phyloP scores from a whole-genome alignment of 2,329 filamentous ascomycete species.

The Macrophomina phaseolina region DNA sequence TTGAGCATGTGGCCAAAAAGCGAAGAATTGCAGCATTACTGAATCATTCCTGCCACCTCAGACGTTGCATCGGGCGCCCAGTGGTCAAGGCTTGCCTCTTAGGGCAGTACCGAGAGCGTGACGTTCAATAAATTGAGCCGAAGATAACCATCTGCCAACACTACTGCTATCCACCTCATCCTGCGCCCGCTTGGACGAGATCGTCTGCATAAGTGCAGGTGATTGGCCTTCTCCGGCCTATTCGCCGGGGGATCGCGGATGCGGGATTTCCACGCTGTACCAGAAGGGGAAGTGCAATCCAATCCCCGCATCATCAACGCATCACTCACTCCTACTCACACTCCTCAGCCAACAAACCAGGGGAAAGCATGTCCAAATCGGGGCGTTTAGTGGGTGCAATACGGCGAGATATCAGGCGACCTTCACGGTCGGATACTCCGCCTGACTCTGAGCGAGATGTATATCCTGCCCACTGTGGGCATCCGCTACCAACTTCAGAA shows the following conservation, averaged over 20 bases:
- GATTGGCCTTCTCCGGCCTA: background rate
- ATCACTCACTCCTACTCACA: background rate
- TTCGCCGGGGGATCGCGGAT: background rate
- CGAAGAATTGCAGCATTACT: background rate
- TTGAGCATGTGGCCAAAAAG: background rate
- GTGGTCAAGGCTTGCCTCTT: background rate
- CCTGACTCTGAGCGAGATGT: background rate
- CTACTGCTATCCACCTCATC: background rate
- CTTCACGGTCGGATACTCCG: background rate
- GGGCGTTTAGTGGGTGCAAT: background rate
- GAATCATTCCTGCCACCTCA: background rate
- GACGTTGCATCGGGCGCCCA: background rate
- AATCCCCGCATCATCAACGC: conserved; percentile 24
- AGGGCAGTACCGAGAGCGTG: background rate
- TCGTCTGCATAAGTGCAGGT: conserved; percentile 4
- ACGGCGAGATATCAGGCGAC: background rate
- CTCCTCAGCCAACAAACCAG: background rate
- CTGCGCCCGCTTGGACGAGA: background rate
- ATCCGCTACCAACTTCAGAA: background rate
- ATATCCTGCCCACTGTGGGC: conserved; percentile 5
- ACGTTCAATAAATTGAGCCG: background rate
- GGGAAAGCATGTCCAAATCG: conserved; percentile 12
- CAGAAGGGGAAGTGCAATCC: conserved; percentile 26
- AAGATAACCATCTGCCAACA: conserved; percentile 10
- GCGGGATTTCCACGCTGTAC: conserved; percentile 13